Conservation (phyloP, 192 early-diverging fungal genomes). For the Lunasporangiospora selenospora region DNA sequence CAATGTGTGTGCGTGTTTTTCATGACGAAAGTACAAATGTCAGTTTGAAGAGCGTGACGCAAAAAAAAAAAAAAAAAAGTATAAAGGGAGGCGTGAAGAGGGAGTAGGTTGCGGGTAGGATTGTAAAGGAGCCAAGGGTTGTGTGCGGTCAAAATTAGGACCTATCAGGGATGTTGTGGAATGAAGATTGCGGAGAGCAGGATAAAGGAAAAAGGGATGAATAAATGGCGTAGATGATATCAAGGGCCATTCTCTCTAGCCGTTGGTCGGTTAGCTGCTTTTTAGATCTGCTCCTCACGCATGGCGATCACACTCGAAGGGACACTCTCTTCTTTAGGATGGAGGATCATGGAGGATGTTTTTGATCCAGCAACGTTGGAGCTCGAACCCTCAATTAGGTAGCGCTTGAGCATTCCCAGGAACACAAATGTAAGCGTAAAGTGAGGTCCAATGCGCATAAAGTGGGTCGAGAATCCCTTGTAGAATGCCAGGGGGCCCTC, state of each 20-base stretch:
- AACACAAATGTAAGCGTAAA: conserved; percentile 81
- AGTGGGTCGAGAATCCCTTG: conserved; percentile 75
- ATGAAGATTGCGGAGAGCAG: background rate
- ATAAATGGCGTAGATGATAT: background rate
- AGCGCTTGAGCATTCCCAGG: conserved; percentile 61
- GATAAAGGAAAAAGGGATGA: background rate
- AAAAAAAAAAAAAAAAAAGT: conserved; percentile 1
- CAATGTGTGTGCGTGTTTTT: too few species aligned
- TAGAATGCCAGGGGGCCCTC: conserved; percentile 75
- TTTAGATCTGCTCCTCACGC: conserved; percentile 37
- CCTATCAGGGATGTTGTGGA: too few species aligned
- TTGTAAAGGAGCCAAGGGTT: too few species aligned
- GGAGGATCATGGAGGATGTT: conserved; percentile 3
- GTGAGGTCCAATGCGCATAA: conserved; percentile 80
- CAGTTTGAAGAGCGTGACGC: too few species aligned
- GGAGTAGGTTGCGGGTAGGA: too few species aligned
- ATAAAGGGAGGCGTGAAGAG: background rate
- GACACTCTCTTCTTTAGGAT: conserved; percentile 29
- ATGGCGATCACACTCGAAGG: conserved; percentile 37
- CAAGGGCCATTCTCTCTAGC: background rate
- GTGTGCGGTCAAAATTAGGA: too few species aligned
- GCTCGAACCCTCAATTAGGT: conserved; percentile 37
- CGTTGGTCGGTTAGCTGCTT: background rate
- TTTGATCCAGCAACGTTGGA: background rate
- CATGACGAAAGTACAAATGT: too few species aligned